Conservation (phyloP, 371 early-diverging fungal genomes). For the Mucor indicus region DNA sequence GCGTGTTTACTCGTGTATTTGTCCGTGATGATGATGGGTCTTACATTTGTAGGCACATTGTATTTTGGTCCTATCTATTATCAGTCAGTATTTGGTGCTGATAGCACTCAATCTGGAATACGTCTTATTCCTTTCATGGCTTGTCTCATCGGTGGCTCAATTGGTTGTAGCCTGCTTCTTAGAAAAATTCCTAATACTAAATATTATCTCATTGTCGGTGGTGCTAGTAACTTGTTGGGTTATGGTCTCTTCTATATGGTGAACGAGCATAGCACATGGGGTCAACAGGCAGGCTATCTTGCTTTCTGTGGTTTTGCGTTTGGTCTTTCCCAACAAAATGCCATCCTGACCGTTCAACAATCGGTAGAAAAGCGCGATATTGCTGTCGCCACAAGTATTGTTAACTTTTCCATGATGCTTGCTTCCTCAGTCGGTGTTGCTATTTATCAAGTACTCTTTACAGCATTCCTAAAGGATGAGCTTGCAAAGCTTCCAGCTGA, state of each 20-base stretch:
- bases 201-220: conserved; percentile 24
- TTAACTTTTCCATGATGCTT: conserved; percentile 41
- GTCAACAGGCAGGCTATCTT: conserved; percentile 41
- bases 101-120: conserved; percentile 36
- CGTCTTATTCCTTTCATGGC: conserved; percentile 47
- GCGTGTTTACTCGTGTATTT: conserved; percentile 40
- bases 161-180: conserved; percentile 26
- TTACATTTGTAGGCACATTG: conserved; percentile 64
- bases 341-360: conserved; percentile 58
- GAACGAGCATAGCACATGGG: conserved; percentile 30
- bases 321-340: conserved; percentile 64
- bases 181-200: conserved; percentile 25
- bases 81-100: conserved; percentile 42
- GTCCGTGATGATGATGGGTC: conserved; percentile 61
- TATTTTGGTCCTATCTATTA: conserved; percentile 71
- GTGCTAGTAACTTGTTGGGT: conserved; percentile 32
- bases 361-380: conserved; percentile 49
- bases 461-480: conserved; percentile 18
- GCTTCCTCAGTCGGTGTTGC: conserved; percentile 41
- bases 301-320: conserved; percentile 48
- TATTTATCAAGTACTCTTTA: conserved; percentile 33
- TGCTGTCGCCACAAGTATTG: conserved; percentile 65
- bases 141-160: conserved; percentile 34
- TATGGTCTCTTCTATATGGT: conserved; percentile 44
- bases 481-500: conserved; percentile 16